These are phyloP conservation scores for Straminergon stramineum DNA, from an alignment of 225 moss, liverwort and hornwort genomes.

Conservation along the genomic window DNA sequence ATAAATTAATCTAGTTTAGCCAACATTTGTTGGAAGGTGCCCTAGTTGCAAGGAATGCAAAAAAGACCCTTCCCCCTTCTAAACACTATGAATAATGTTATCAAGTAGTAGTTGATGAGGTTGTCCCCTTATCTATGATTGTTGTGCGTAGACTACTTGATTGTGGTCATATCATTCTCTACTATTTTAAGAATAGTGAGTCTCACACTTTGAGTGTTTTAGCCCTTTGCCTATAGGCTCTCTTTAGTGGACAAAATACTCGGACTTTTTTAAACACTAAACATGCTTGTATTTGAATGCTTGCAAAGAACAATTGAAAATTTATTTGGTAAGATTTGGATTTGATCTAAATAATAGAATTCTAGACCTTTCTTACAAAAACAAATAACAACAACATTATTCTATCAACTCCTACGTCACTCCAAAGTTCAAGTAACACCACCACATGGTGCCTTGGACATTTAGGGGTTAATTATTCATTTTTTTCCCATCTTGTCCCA, in stretches of 20 bases:
- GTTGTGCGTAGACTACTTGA: neutral
- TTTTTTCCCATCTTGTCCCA: neutral
- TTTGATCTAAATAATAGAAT: neutral
- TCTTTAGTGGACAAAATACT: accelerated
- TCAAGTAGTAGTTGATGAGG: neutral
- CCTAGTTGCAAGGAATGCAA: neutral
- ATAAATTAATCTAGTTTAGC: accelerated
- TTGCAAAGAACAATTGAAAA: neutral
- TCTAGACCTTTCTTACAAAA: neutral
- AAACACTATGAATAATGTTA: neutral
- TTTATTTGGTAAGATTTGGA: neutral
- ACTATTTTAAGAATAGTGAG: neutral
- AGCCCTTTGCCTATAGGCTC: accelerated
- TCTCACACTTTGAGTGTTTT: neutral
- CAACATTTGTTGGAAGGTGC: neutral
- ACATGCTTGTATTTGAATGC: neutral
- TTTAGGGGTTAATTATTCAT: neutral
- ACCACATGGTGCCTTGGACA: neutral
- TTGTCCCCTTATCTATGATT: neutral
- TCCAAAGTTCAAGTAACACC: neutral
- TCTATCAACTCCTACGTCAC: neutral
- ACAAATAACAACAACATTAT: neutral
- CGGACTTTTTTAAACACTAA: neutral
- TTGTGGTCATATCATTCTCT: neutral
- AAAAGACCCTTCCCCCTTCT: neutral